Base-by-base conservation (phyloP, 192 early-diverging fungal genomes). In the Linnemannia exigua region DNA sequence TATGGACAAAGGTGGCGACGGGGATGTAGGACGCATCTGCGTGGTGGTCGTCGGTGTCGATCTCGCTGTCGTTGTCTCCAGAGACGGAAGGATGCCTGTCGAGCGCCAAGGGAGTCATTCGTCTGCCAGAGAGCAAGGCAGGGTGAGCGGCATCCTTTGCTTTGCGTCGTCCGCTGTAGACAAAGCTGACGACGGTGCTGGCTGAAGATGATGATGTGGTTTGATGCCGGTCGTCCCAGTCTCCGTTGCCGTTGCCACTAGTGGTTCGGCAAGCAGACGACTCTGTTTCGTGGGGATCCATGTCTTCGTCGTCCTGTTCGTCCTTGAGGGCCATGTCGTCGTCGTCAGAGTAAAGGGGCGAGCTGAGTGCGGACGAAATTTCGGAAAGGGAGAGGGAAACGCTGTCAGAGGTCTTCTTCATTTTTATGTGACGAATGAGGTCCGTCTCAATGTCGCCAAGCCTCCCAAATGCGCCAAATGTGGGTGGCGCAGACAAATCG, bases 31-130 rank as follows among this genome's bases (percentile, higher is more conserved):
- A 11, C 36, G 66, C 35, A 22, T 44, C 52, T 6, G 76, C 81
- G 22, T 83, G 77, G 14, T 72, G 75, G 28, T 81, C 67, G n/a
- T 70, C 69, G 3, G 66, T 47, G 12, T 74, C 66, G 25, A 22
- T 47, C 33, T 74, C 46, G 2, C 48, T 33, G 50, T 70, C 54
- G 20, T 73, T 35, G 50, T 73, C 38, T 41, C 66, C 70, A 51
- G 75, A 76, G 41, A 44, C 16, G n/a, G 46, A 72, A 20, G 41
- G 15, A 17, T 33, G 28, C 25, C 58, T 63, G 12, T 63, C 58
- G 25, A 63, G 22, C 6, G 58, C 14, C 9, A 63, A n/a, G 2
- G 58, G 3, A 12, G 58, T 25, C 25, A 22, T 7, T 54, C 52
- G 20, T 54, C 52, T 54, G 52, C 20, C 52, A n/a, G 52, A n/a